phyloP scores from a whole-genome alignment of 202 grass and related monocot species.

The Carex sylvatica region DNA sequence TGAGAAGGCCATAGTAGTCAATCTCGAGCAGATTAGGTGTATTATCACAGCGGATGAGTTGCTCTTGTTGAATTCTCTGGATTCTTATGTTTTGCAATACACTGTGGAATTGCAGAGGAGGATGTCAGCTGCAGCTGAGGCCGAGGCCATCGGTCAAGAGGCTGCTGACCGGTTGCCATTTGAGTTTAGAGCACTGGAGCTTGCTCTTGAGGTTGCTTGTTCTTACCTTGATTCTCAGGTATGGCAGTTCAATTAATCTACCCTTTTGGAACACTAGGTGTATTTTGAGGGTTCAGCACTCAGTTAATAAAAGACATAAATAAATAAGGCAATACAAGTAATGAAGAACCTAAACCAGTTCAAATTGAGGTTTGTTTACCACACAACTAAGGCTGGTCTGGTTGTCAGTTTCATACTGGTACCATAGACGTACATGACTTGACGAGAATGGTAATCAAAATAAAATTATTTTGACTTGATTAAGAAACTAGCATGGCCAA shows the following conservation, averaged over 20 bases:
- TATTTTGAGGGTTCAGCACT: neutral
- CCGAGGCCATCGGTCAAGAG: constrained; percentile 6
- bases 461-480: neutral
- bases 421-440: neutral
- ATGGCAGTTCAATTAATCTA: neutral
- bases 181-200: constrained; percentile 91
- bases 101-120: constrained; percentile 86
- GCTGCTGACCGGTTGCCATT: constrained; percentile 71
- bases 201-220: constrained; percentile 90
- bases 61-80: constrained; percentile 84
- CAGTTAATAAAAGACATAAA: neutral
- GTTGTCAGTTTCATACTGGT: neutral
- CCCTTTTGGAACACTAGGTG: neutral
- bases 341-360: neutral
- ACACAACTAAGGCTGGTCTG: neutral
- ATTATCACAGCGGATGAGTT: constrained; percentile 99
- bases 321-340: neutral
- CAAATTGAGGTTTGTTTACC: neutral
- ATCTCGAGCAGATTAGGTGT: constrained; percentile 97
- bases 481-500: neutral
- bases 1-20: constrained; percentile 96
- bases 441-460: neutral
- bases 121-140: constrained; percentile 20
- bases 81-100: constrained; percentile 91
- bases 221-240: constrained; percentile 95